Conservation (phyloP, 1,139 yeast species). For the Yamadazyma kanchanaburiensis region DNA sequence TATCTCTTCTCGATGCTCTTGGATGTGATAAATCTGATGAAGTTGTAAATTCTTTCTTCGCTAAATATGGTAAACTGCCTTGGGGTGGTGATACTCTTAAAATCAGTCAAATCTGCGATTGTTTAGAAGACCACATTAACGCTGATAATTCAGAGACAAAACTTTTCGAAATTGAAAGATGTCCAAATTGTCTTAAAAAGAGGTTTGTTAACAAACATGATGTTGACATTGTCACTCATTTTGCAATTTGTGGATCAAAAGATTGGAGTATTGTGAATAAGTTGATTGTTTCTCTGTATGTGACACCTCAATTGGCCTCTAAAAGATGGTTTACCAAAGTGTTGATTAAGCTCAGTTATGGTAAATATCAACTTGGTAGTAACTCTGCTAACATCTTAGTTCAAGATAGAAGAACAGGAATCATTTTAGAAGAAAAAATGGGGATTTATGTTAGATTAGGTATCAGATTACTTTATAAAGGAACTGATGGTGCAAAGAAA, state of each 20-base stretch:
- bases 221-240: constrained; percentile 74
- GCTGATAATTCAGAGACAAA: constrained; percentile 28
- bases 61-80: constrained; percentile 35
- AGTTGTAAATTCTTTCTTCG: constrained; percentile 44
- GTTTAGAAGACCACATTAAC: constrained; percentile 40
- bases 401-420: constrained; percentile 86
- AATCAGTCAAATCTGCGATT: constrained; percentile 55
- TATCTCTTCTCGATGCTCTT: constrained; percentile 56
- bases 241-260: constrained; percentile 81
- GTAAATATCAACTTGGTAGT: constrained; percentile 82
- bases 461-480: constrained; percentile 77
- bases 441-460: constrained; percentile 86
- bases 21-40: constrained; percentile 57
- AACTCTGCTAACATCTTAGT: constrained; percentile 92
- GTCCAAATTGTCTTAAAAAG: constrained; percentile 75
- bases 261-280: constrained; percentile 73
- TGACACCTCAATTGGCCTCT: constrained; percentile 78
- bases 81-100: constrained; percentile 59
- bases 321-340: constrained; percentile 87
- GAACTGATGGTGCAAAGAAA: constrained; percentile 55
- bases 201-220: constrained; percentile 55
- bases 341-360: constrained; percentile 80
- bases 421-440: constrained; percentile 88
- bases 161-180: constrained; percentile 57
- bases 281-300: constrained; percentile 65